Evolutionary conservation across 352 stramenopile genomes (phyloP).

Genomic region (Phytopythium montanum): DNA sequence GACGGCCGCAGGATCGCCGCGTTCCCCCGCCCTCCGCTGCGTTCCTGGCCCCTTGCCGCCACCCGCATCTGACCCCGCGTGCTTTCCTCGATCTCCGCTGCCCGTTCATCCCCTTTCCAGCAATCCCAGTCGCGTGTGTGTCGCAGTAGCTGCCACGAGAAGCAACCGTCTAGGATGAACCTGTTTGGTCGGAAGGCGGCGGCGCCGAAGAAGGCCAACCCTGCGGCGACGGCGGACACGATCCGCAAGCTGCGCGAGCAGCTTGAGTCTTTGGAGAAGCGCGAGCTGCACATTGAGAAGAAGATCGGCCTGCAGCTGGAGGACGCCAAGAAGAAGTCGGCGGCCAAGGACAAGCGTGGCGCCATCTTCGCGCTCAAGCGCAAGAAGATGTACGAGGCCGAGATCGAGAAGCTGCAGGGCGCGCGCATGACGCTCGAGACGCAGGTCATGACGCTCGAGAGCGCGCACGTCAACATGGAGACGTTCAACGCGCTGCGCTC

Average conservation of each 20-base stretch:
- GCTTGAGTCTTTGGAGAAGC: slow-evolving; percentile 90
- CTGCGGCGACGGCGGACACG: slow-evolving; percentile 78
- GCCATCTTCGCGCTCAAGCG: slow-evolving; percentile 97
- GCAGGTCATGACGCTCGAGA: slow-evolving; percentile 91
- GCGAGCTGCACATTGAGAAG: slow-evolving; percentile 96
- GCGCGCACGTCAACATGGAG: slow-evolving; percentile 94
- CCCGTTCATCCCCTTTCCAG: not conserved
- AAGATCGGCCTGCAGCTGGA: slow-evolving; percentile 93
- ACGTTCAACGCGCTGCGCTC: slow-evolving; percentile 94
- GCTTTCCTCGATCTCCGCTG: not conserved
- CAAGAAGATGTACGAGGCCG: slow-evolving; percentile 98
- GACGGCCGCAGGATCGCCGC: too few species aligned
- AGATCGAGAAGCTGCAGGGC: slow-evolving; percentile 97
- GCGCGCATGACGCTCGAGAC: slow-evolving; percentile 96
- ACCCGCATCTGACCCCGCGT: not conserved
- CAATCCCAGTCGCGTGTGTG: not conserved
- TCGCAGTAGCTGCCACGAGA: not conserved
- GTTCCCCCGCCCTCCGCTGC: too few species aligned
- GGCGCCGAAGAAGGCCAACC: slow-evolving; percentile 40
- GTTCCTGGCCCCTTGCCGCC: too few species aligned
- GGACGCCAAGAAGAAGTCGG: slow-evolving; percentile 96
- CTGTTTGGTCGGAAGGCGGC: slow-evolving; percentile 82
- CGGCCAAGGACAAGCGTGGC: slow-evolving; percentile 96
- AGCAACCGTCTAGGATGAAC: slow-evolving; percentile 52
- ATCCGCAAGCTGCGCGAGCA: slow-evolving; percentile 91